phyloP scores from a whole-genome alignment of 257 asterid species.

The Datura wrightii region DNA sequence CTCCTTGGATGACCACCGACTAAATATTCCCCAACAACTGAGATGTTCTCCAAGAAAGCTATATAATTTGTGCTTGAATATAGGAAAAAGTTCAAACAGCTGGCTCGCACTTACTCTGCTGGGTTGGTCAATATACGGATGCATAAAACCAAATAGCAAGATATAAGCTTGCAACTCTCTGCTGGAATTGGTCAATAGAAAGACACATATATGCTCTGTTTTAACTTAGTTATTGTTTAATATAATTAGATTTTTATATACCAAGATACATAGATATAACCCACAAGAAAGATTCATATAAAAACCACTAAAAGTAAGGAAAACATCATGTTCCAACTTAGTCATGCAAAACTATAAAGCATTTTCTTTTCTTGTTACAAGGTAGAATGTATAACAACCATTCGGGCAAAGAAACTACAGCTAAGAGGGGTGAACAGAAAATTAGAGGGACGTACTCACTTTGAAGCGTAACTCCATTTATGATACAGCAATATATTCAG shows the following conservation, averaged over 20 bases:
- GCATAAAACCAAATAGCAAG: neutral
- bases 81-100: neutral
- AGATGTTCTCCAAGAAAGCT: neutral
- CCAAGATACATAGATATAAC: neutral
- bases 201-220: neutral
- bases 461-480: neutral
- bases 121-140: neutral
- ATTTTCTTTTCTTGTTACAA: neutral
- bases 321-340: neutral
- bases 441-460: neutral
- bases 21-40: neutral
- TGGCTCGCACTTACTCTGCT: neutral
- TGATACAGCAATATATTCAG: neutral
- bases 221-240: neutral
- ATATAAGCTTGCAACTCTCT: neutral
- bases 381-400: neutral
- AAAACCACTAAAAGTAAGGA: neutral
- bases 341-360: neutral
- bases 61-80: neutral
- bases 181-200: neutral
- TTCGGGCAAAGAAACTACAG: neutral
- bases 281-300: neutral
- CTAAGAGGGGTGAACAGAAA: neutral
- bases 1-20: neutral
- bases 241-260: neutral